Evolutionary conservation across 495 filamentous ascomycete species (phyloP), one percentile per base, ranked within the genome.

Genomic region (Aspergillus funiculosus): DNA sequence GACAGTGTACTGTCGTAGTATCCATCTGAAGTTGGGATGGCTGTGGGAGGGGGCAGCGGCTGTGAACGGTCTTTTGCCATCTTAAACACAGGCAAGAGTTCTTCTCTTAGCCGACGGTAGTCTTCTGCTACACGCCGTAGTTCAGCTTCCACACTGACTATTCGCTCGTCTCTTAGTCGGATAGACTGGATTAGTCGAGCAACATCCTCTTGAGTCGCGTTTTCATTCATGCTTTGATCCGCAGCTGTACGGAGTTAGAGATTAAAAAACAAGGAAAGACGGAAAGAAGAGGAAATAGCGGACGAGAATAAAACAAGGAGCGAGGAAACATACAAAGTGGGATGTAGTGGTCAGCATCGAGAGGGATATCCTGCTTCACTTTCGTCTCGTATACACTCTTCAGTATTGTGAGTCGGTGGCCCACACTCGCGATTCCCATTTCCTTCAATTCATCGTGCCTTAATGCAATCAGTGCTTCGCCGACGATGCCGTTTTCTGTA

Each of bases 351-450:
- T 94, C 92, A 18, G 83, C 77, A 51, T 97, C 92, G 48, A 95
- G 82, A 2, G 87, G 84, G 46, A 98, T 79, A 54, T 89, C 85
- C 59, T 96, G 88, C 49, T 85, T 86, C 55, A 90, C 80, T 69
- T 98, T 98, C 52, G 89, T 79, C 58, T 96, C 89, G 64, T 95
- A 98, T 26, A 97, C 87, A 50, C 78, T 85, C 68, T 95, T 96
- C 37, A 98, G 74, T 30, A 98, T 92, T 2, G 90, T 95, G 48
- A 98, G 74, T 20, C 92, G 83, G 66, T 98, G 92, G 3, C 92
- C 92, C 27, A 95, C 86, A 62, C 91, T 95, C 40, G 73, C 71
- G 52, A 98, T 83, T 28, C 88, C 89, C 81, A 98, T 91, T 59
- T 94, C 85, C 64, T 89, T 94, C 59, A 98, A 69, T 57, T 96